Conservation (phyloP, 140 eudicot species). For the Ambrosia hybrid region DNA sequence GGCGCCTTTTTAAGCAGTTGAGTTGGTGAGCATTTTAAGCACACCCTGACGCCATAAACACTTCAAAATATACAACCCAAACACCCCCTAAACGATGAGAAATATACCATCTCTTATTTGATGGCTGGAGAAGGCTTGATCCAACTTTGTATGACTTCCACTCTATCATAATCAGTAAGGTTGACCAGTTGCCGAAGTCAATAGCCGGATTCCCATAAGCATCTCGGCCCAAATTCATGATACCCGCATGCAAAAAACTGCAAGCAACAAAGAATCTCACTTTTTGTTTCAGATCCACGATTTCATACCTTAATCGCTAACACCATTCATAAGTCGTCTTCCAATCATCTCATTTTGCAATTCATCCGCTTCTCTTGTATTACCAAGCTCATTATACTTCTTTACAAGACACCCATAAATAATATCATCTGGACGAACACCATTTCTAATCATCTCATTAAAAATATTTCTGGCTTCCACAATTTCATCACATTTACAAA, state of each 20-base stretch:
- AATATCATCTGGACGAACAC: conserved; percentile 70
- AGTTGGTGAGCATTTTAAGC: too few species aligned
- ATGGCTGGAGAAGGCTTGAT: conserved; percentile 17
- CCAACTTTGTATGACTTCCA: not conserved
- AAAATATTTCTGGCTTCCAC: conserved; percentile 51
- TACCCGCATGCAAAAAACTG: conserved; percentile 6
- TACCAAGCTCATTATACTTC: conserved; percentile 63
- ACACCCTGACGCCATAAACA: too few species aligned
- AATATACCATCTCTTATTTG: too few species aligned
- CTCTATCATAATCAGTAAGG: conserved; percentile 2
- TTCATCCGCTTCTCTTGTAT: conserved; percentile 56
- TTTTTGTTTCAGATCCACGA: conserved; percentile 5
- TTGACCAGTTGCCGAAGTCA: conserved; percentile 2
- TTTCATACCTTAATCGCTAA: conserved; percentile 27
- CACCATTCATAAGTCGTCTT: conserved; percentile 32
- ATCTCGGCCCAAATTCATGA: conserved; percentile 2
- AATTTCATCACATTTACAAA: conserved; percentile 48
- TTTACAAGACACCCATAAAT: conserved; percentile 64
- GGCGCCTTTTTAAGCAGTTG: too few species aligned
- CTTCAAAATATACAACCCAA: too few species aligned
- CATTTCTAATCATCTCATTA: conserved; percentile 70
- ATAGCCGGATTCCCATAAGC: conserved; percentile 22
- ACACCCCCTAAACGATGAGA: too few species aligned
- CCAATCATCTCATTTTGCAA: conserved; percentile 65
- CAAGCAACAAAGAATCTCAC: conserved; percentile 9